Evolutionary conservation across 352 stramenopile genomes (phyloP).

Genomic region (Pythium oligandrum): DNA sequence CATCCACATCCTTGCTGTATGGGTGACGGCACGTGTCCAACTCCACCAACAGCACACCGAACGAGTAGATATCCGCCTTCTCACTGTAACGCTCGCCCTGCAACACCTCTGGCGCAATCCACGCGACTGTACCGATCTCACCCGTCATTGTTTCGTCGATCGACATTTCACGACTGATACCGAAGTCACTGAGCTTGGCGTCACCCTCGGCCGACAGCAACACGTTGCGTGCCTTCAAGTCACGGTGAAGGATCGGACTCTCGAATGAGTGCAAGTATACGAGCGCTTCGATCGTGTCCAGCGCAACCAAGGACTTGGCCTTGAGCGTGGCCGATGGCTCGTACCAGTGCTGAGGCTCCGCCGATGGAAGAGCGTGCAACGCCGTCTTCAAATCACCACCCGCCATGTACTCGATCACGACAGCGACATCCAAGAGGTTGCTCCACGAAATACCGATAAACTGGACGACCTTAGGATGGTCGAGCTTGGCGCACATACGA

Average conservation of each 20-base stretch:
- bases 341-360: not conserved
- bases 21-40: constrained; percentile 18
- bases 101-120: constrained; percentile 23
- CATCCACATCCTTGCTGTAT: constrained; percentile 6
- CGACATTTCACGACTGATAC: constrained; percentile 10
- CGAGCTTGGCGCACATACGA: constrained; percentile 22
- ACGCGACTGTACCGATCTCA: constrained; percentile 20
- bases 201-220: constrained; percentile 9
- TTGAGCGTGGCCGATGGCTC: not conserved
- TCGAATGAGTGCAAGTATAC: constrained; percentile 28
- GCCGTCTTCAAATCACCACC: constrained; percentile 13
- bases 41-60: constrained; percentile 25
- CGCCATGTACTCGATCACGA: constrained; percentile 30
- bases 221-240: constrained; percentile 22
- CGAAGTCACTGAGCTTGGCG: constrained; percentile 22
- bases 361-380: too few relatives aligned
- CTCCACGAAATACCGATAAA: constrained; percentile 37
- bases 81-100: constrained; percentile 26
- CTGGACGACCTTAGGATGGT: constrained; percentile 30
- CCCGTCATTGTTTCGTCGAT: constrained; percentile 20
- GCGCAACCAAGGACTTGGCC: constrained; percentile 10
- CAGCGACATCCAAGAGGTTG: constrained; percentile 23
- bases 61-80: constrained; percentile 31
- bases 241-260: constrained; percentile 20
- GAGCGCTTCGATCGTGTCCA: constrained; percentile 17